phyloP scores from a whole-genome alignment of 2,329 filamentous ascomycete species.

The Ophiocordyceps camponoti-rufipedis region DNA sequence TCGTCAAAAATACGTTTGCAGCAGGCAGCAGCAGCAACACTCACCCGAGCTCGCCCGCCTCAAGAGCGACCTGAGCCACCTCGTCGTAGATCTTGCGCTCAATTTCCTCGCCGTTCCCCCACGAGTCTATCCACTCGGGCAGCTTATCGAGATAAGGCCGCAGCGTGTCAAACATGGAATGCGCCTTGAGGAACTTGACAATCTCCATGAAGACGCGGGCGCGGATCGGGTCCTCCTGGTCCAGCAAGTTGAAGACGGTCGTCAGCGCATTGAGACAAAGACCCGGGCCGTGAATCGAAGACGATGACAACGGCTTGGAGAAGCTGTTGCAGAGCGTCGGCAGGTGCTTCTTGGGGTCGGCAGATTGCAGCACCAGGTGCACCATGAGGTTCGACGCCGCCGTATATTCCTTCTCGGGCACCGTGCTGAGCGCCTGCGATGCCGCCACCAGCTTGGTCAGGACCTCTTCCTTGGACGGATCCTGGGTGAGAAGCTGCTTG shows the following conservation, averaged over 20 bases:
- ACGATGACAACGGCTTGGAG: constrained; percentile 68
- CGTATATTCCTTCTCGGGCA: constrained; percentile 92
- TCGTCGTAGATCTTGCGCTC: constrained; percentile 71
- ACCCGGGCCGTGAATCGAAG: constrained; percentile 66
- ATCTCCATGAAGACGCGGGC: constrained; percentile 86
- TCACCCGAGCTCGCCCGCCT: constrained; percentile 60
- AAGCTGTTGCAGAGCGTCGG: constrained; percentile 81
- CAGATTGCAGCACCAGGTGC: constrained; percentile 75
- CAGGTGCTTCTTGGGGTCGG: constrained; percentile 71
- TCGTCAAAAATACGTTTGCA: neutral
- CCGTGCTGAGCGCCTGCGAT: constrained; percentile 58
- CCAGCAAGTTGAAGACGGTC: constrained; percentile 90
- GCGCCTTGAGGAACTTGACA: constrained; percentile 59
- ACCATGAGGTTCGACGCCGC: constrained; percentile 94
- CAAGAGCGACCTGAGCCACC: constrained; percentile 62
- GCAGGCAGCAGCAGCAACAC: constrained; percentile 13
- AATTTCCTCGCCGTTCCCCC: constrained; percentile 69
- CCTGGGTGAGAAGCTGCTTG: constrained; percentile 53
- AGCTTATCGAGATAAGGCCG: constrained; percentile 70
- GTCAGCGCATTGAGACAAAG: constrained; percentile 81
- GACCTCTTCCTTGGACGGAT: constrained; percentile 57
- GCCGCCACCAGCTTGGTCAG: constrained; percentile 79
- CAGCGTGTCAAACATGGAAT: constrained; percentile 66
- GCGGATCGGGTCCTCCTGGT: constrained; percentile 56
- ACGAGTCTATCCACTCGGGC: constrained; percentile 63